Base-by-base conservation (phyloP, 805 yeast species). In the Scheffersomyces amazonensis region DNA sequence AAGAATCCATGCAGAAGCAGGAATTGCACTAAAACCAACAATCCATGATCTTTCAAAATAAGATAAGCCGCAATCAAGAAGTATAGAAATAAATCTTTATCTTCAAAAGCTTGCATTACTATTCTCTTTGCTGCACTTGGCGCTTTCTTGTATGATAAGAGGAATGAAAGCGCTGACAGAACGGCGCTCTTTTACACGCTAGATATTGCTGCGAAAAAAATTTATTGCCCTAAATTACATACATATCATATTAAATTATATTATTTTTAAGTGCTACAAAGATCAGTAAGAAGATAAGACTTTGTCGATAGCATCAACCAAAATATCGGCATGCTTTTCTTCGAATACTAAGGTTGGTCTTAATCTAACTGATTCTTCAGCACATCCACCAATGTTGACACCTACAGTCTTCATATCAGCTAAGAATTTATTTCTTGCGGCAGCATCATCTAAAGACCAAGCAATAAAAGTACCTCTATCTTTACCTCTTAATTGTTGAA, bases 361-460 rank as follows among this genome's bases (percentile, higher is more conserved):
- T 60, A 86, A 72, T 69, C 95, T 80, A 36, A 87, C 83, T 41
- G 90, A 77, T 45, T 70, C 75, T 39, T 77, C 85, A 37, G 91
- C 90, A 66, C 95, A 87, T 35, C 90, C 95, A 51, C 95, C 95
- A 56, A 84, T 75, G 62, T 87, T 86, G 45, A 84, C 73, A 62
- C 95, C 95, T 35, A 58, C 71, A 33, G 63, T 55, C 66, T 78
- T 81, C 75, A 83, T 71, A 46, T 74, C 78, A 44, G 48, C 49
- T 53, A 83, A 64, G 62, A 87, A 81, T 50, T 69, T 61, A 62
- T 82, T 80, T 67, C 95, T 78, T 18, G 68, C 63, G 39, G 67
- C 71, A 30, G 75, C 61, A 36, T 75, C 53, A 35, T 75, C 74
- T 52, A 80, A 63, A 49, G 83, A 84, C 79, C 87, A 85, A n/a